Percentiles rank a stretch among this genome's conserved stretches.
Conservation (phyloP, 192 early-diverging fungal genomes). For the Podila epicladia region DNA sequence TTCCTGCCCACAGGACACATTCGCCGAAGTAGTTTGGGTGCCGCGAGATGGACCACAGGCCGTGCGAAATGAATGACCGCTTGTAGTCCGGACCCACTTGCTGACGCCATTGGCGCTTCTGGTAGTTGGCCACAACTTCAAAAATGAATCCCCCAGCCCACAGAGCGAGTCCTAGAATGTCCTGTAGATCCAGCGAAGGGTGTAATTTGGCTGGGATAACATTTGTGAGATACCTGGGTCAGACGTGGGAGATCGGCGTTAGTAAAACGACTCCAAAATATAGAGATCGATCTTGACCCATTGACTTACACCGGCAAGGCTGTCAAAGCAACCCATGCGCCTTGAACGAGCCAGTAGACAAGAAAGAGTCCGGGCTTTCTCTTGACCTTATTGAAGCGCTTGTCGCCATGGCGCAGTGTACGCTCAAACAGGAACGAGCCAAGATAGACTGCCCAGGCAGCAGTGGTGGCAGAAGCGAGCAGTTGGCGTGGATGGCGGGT, state of each 20-base stretch:
- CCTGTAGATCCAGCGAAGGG: conserved; percentile 29
- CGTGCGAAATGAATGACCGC: conserved; percentile 34
- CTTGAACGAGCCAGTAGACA: conserved; percentile 48
- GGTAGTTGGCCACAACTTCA: conserved; percentile 36
- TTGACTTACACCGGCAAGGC: conserved; percentile 42
- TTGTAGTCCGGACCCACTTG: conserved; percentile 50
- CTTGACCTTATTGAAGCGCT: conserved; percentile 44
- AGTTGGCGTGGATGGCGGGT: conserved; percentile 39
- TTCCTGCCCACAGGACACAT: conserved; percentile 44
- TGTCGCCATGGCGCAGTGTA: conserved; percentile 39
- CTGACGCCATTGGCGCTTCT: conserved; percentile 42
- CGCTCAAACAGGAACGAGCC: conserved; percentile 43
- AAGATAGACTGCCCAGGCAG: conserved; percentile 35
- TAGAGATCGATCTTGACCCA: background rate
- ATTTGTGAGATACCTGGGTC: conserved; percentile 30
- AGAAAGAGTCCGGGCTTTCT: conserved; percentile 21
- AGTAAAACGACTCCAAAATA: background rate
- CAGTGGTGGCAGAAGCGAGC: conserved; percentile 38
- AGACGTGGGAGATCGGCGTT: no score
- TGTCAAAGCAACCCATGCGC: conserved; percentile 44
- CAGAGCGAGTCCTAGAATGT: conserved; percentile 25
- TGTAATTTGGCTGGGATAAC: conserved; percentile 39
- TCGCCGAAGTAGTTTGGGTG: conserved; percentile 58
- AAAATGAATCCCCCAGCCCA: conserved; percentile 44
- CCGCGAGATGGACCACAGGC: conserved; percentile 48